Base-by-base conservation (phyloP, 192 early-diverging fungal species). In the Linnemannia exigua region DNA sequence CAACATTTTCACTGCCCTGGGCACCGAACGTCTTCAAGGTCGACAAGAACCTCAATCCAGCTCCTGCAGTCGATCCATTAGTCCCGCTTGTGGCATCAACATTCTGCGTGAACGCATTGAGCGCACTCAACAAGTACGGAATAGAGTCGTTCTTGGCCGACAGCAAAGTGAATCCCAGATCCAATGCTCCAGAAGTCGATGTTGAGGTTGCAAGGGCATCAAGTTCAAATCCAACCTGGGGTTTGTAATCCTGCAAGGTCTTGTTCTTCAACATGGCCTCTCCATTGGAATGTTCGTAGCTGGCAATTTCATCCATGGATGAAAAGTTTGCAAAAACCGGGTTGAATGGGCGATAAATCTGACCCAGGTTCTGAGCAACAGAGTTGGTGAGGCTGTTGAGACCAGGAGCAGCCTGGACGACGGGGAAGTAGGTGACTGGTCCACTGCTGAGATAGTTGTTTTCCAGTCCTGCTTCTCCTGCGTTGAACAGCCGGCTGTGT, bases 221-320 rank as follows among this genome's bases (percentile, higher is more conserved):
- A 15, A 87, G 75, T 41, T 87, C 87, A 14, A 82, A 74, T 48
- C 87, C 87, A 17, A 82, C 37, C 36, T 79, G 77, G 9, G 87
- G 87, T 41, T 38, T 61, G 20, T 82, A 82, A 15, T 79, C 87
- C 58, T 67, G 67, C 50, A 79, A 44, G 6, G 73, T 79, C 31
- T 12, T 81, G 72, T 87, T 82, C 72, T 87, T 81, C 41, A 87
- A 50, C 77, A 87, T 79, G 51, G 79, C 74, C 72, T 79, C 75
- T 19, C 76, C 77, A 75, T 87, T 78, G 66, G 82, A 58, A 41
- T 78, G 87, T 38, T 87, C 80, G 38, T 87, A 87, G 17, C 37
- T 72, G 0, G 67, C 79, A 17, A 82, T 78, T n/a, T 67, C 74
- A 35, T 87, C 80, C 80, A 87, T 78, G 50, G 77, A 79, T 8